These are phyloP conservation scores for Centaurea solstitialis DNA, from an alignment of 129 eudicot genomes.

Conservation along the genomic window DNA sequence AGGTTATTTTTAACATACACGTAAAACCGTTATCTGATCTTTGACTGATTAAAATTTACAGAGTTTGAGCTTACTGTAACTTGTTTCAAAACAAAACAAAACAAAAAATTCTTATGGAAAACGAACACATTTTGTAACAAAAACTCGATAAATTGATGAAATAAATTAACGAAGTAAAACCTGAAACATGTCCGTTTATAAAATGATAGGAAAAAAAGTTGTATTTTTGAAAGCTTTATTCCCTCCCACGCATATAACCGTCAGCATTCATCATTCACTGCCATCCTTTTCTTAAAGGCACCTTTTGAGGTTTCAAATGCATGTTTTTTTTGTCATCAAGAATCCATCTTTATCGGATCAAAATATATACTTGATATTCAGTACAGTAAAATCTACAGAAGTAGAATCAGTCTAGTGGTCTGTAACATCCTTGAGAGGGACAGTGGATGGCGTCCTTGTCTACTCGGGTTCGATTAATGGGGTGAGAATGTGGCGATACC, in stretches of 20 bases:
- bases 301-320: slow-evolving; percentile 34
- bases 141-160: not conserved
- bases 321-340: slow-evolving; percentile 7
- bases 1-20: not conserved
- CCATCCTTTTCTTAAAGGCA: slow-evolving; percentile 36
- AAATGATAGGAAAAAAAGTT: not conserved
- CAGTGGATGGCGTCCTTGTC: too few species aligned
- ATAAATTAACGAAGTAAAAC: too few species aligned
- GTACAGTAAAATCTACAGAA: too few species aligned
- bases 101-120: not conserved
- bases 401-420: too few species aligned
- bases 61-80: not conserved
- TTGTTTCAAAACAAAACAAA: not conserved
- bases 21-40: not conserved
- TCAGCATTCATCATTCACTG: slow-evolving; percentile 41
- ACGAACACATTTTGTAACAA: not conserved
- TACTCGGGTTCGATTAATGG: too few species aligned
- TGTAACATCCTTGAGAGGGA: too few species aligned
- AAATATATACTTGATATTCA: not conserved
- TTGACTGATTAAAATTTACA: not conserved
- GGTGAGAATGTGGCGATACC: too few species aligned
- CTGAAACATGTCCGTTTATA: not conserved
- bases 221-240: slow-evolving; percentile 33
- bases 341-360: not conserved
- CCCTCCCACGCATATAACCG: slow-evolving; percentile 42